Evolutionary conservation across 257 asterid species (phyloP).

Genomic region (Gentiana dahurica): DNA sequence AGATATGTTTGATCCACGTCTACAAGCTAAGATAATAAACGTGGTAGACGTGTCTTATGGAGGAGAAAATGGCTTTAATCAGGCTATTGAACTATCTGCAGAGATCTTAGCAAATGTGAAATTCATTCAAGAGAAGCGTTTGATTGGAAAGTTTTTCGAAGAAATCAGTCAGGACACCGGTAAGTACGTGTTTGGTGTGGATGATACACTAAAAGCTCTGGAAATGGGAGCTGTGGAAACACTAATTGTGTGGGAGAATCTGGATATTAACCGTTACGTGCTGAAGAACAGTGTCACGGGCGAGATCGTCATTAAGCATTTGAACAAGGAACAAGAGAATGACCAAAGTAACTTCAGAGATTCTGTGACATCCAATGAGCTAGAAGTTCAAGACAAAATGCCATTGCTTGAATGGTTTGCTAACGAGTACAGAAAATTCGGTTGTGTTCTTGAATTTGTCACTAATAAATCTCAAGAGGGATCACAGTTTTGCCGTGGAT

Average conservation of each 20-base stretch:
- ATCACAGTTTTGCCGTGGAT: conserved; percentile 40
- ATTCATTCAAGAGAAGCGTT: conserved; percentile 34
- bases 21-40: conserved; percentile 36
- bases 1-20: conserved; percentile 40
- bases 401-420: conserved; percentile 44
- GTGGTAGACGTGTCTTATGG: conserved; percentile 42
- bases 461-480: conserved; percentile 37
- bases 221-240: conserved; percentile 47
- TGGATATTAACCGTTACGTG: conserved; percentile 27
- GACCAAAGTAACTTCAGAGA: conserved; percentile 30
- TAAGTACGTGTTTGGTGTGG: conserved; percentile 37
- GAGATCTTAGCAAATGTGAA: conserved; percentile 38
- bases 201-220: conserved; percentile 33
- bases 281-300: conserved; percentile 18
- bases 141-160: conserved; percentile 40
- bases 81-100: conserved; percentile 35
- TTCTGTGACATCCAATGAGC: conserved; percentile 21
- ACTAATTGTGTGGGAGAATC: conserved; percentile 38
- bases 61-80: conserved; percentile 41
- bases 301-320: conserved; percentile 27
- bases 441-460: conserved; percentile 38
- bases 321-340: conserved; percentile 30
- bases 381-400: conserved; percentile 38
- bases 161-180: conserved; percentile 44
- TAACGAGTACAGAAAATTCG: conserved; percentile 28